Evolutionary conservation across 2,329 filamentous ascomycete species (phyloP).

Genomic region (Sordariomycetes sp.): DNA sequence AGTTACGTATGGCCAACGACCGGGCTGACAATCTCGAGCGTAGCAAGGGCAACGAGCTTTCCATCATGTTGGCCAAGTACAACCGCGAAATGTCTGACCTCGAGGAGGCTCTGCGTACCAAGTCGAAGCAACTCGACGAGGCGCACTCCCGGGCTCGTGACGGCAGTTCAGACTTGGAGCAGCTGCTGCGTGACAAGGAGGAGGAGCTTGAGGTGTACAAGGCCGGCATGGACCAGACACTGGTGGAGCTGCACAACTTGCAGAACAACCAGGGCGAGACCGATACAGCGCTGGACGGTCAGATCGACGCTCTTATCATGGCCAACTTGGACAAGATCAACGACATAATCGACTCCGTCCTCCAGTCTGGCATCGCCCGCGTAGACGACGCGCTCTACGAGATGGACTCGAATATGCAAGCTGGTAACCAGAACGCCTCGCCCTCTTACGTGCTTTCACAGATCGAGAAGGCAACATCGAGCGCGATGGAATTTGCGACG

Average conservation of each 20-base stretch:
- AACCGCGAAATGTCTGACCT: conserved; percentile 96
- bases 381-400: conserved; percentile 97
- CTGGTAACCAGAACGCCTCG: conserved; percentile 95
- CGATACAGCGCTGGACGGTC: conserved; percentile 75
- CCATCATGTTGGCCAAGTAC: conserved; percentile 88
- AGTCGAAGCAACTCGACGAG: conserved; percentile 81
- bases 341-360: conserved; percentile 92
- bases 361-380: conserved; percentile 85
- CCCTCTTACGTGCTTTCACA: conserved; percentile 92
- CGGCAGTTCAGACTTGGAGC: conserved; percentile 77
- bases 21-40: conserved; percentile 87
- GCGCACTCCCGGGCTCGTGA: conserved; percentile 69
- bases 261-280: conserved; percentile 66
- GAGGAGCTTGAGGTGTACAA: conserved; percentile 98
- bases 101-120: conserved; percentile 82
- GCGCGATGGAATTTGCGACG: conserved; percentile 93
- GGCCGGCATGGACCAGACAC: conserved; percentile 91
- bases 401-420: conserved; percentile 94
- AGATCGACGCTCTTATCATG: conserved; percentile 83
- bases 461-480: conserved; percentile 91
- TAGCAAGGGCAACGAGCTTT: conserved; percentile 90
- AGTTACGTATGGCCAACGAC: conserved; percentile 85
- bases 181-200: conserved; percentile 83
- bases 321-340: conserved; percentile 89
- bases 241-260: conserved; percentile 86